Evolutionary conservation across 495 filamentous ascomycete species (phyloP).

Genomic region (Aspergillus bertholletiae): DNA sequence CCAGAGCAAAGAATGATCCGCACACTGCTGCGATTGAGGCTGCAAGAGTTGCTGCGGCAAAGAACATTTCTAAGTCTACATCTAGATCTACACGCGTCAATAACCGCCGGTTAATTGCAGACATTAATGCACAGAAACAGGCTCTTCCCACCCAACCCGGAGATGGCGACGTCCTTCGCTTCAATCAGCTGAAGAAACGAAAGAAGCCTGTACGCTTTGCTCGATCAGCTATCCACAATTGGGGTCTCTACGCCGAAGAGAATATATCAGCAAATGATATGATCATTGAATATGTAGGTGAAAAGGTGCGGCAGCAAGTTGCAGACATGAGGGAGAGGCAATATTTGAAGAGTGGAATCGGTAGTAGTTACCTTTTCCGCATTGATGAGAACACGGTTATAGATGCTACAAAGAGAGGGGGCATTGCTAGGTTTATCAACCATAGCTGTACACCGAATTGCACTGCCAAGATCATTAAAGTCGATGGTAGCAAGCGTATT

Average conservation of each 20-base stretch:
- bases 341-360: slow-evolving; percentile 95
- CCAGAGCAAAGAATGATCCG: slow-evolving; percentile 67
- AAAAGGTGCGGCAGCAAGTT: slow-evolving; percentile 94
- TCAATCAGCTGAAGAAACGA: slow-evolving; percentile 98
- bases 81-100: slow-evolving; percentile 91
- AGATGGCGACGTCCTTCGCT: slow-evolving; percentile 84
- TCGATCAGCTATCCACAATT: slow-evolving; percentile 96
- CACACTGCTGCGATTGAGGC: slow-evolving; percentile 62
- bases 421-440: slow-evolving; percentile 98
- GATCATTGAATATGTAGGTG: slow-evolving; percentile 99
- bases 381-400: slow-evolving; percentile 98
- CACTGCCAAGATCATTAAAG: slow-evolving; percentile 99
- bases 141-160: slow-evolving; percentile 64
- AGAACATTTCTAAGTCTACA: slow-evolving; percentile 68
- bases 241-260: slow-evolving; percentile 96
- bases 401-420: slow-evolving; percentile 96
- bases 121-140: slow-evolving; percentile 91
- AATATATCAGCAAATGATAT: slow-evolving; percentile 97
- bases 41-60: slow-evolving; percentile 73
- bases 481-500: slow-evolving; percentile 97
- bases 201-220: slow-evolving; percentile 99
- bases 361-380: slow-evolving; percentile 94
- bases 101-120: slow-evolving; percentile 87
- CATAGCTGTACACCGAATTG: slow-evolving; percentile 98
- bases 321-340: slow-evolving; percentile 88